These are phyloP conservation scores for Phytophthora constricta DNA, from an alignment of 352 stramenopile species.

Conservation along the genomic window DNA sequence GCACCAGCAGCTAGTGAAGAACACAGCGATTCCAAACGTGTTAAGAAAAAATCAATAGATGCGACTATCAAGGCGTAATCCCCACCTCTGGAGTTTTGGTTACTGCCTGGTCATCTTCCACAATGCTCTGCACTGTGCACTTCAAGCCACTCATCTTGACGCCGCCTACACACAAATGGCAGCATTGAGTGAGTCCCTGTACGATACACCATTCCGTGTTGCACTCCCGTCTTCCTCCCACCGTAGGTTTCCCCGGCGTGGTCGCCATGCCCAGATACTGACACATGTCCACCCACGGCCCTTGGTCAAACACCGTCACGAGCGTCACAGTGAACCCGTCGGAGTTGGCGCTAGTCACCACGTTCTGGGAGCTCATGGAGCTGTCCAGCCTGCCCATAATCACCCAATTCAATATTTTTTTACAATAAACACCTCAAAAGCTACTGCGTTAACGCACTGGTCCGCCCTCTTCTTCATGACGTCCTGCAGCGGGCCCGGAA, in stretches of 20 bases:
- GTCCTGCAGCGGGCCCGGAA: conserved; percentile 75
- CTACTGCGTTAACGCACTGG: conserved; percentile 32
- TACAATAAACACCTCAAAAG: conserved; percentile 5
- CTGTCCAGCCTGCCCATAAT: conserved; percentile 45
- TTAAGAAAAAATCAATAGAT: too few species aligned
- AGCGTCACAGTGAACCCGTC: conserved; percentile 54
- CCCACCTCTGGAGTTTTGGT: conserved; percentile 63
- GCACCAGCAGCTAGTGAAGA: conserved; percentile 61
- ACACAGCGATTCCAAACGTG: not conserved
- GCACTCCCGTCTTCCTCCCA: conserved; percentile 30
- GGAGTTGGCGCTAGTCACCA: conserved; percentile 51
- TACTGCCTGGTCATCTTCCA: conserved; percentile 66
- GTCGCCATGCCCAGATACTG: conserved; percentile 55
- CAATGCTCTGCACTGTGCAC: conserved; percentile 61
- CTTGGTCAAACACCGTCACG: conserved; percentile 79
- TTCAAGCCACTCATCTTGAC: conserved; percentile 72
- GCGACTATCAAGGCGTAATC: not conserved
- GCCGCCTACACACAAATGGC: conserved; percentile 45
- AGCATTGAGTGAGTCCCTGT: not conserved
- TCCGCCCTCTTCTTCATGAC: conserved; percentile 77
- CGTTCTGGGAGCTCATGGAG: conserved; percentile 37
- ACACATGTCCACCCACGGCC: conserved; percentile 86
- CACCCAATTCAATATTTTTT: not conserved
- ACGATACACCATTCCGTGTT: not conserved
- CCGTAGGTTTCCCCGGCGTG: conserved; percentile 70